Conservation (phyloP, 2,329 filamentous ascomycete species). For the Blastomyces percursus region DNA sequence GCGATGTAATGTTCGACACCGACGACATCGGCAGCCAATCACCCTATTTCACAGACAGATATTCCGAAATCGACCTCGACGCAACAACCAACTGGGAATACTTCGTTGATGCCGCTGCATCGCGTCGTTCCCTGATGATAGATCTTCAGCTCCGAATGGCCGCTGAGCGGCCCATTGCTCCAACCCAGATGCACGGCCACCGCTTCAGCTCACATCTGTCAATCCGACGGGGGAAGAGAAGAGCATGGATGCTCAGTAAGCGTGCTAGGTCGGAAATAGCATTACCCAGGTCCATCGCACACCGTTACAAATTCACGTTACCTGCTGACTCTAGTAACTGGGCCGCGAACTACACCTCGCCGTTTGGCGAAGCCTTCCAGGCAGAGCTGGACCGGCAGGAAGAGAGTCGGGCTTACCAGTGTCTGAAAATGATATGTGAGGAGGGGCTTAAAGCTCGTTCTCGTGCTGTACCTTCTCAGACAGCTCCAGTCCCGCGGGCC, state of each 20-base stretch:
- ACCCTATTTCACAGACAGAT: not conserved
- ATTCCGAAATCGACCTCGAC: not conserved
- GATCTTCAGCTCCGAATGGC: not conserved
- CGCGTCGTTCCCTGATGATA: not conserved
- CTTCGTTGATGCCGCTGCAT: not conserved
- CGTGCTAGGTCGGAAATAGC: not conserved
- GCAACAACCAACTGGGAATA: not conserved
- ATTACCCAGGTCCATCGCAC: not conserved
- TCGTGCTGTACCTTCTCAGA: not conserved
- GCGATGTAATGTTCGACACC: slow-evolving; percentile 7
- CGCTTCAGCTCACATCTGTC: not conserved
- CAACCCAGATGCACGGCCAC: not conserved
- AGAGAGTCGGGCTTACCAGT: not conserved
- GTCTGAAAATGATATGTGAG: not conserved
- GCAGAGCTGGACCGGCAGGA: not conserved
- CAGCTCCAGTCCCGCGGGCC: not conserved
- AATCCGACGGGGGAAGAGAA: not conserved
- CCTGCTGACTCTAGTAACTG: not conserved
- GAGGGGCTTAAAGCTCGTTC: not conserved
- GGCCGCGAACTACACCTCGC: not conserved
- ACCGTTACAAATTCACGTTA: not conserved
- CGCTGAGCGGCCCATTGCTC: not conserved
- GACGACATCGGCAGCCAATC: not conserved
- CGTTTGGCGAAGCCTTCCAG: not conserved
- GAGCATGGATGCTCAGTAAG: not conserved